Evolutionary conservation across 163 green algal genomes (phyloP), one percentile per base, ranked within the genome.

Genomic region (Smithsoniella earleae): DNA sequence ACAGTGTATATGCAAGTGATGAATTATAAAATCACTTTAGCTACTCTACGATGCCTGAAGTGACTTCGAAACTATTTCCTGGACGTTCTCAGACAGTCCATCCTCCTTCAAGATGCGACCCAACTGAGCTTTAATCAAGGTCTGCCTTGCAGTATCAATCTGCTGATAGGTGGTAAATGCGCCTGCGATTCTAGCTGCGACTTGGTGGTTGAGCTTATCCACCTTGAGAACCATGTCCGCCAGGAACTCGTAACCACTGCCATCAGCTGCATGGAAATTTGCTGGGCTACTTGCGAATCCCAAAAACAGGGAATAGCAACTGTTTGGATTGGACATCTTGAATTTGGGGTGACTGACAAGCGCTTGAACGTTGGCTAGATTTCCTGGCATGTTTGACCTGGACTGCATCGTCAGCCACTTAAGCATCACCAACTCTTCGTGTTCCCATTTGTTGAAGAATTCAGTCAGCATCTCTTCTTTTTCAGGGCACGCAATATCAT

Each of bases 251-350:
- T 98, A 99, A 10, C 94, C 94, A 62, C 76, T 90, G 63, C 94
- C 94, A 75, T 99, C 91, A 2, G 77, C 79, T 5, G 89, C 88
- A 78, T 99, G 92, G 89, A 98, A 98, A 83, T 97, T 98, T 62
- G 91, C 80, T 3, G 91, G 75, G 25, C 79, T 88, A 34, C 87
- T 76, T 2, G 76, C 77, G 80, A 98, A 97, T 10, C 82, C 89
- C 37, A 95, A 79, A 85, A 93, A 92, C 5, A 96, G 80, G 2
- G 79, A 88, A 85, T 96, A 96, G 80, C 89, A 94, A 79, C 75
- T 86, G 88, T 99, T 99, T 76, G 94, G 94, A 80, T 96, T 98
- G 46, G 81, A 92, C 66, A 97, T 91, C 80, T 89, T 86, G 80
- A 97, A 96, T 16, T 87, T 81, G 3, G 81, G 79, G 81, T 96